Conservation (phyloP, 306 rosid genomes). For the Trichosanthes cucumerina region DNA sequence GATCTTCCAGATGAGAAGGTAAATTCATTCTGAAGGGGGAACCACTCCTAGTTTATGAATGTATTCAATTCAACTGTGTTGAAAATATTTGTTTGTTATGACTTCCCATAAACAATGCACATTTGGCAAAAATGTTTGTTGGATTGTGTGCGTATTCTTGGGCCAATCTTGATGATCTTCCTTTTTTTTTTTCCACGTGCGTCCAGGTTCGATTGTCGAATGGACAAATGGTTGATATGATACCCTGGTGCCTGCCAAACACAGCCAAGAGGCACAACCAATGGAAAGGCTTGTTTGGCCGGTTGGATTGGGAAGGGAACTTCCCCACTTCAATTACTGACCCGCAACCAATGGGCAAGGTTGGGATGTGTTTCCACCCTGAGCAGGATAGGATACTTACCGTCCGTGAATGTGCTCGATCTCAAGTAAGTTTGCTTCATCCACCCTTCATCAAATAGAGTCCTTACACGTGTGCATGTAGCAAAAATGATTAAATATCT, state of each 20-base stretch:
- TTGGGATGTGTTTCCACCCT: constrained; percentile 99
- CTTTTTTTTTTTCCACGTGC: neutral
- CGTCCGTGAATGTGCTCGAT: constrained; percentile 92
- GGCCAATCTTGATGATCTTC: neutral
- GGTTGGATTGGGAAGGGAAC: constrained; percentile 96
- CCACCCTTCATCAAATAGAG: neutral
- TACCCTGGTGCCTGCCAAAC: constrained; percentile 99
- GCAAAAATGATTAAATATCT: neutral
- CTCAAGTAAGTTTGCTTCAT: constrained; percentile 53
- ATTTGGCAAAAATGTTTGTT: neutral
- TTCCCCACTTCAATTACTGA: constrained; percentile 95
- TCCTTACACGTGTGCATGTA: neutral
- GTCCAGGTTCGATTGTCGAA: constrained; percentile 53
- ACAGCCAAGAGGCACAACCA: constrained; percentile 96
- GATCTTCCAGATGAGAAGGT: constrained; percentile 93
- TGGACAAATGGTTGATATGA: constrained; percentile 76
- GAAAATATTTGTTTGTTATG: neutral
- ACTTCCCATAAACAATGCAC: neutral
- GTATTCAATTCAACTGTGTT: neutral
- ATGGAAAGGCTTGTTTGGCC: constrained; percentile 93
- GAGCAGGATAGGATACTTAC: constrained; percentile 91
- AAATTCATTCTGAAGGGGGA: neutral
- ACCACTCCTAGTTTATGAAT: neutral
- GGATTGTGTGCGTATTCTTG: neutral
- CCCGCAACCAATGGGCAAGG: constrained; percentile 99